These are phyloP conservation scores for Berberis vulgaris DNA, from an alignment of 164 flowering plant species.

Conservation along the genomic window DNA sequence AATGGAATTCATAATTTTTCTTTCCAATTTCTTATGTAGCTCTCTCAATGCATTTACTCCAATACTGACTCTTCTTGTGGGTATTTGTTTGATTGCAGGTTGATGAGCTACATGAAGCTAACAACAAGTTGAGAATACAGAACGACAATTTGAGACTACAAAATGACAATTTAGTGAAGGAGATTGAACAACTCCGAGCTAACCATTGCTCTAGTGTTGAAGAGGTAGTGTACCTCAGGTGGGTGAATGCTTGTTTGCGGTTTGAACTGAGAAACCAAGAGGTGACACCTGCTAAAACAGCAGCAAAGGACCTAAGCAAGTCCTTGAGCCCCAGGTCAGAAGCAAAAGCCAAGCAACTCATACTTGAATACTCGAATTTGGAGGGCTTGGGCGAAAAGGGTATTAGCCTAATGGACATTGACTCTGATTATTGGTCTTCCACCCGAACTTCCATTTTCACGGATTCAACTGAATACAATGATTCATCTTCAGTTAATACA, in stretches of 20 bases:
- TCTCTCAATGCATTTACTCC: no score
- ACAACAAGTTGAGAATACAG: not conserved
- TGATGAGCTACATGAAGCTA: conserved; percentile 29
- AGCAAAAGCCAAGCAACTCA: conserved; percentile 73
- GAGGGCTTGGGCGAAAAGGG: conserved; percentile 33
- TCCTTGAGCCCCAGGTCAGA: conserved; percentile 69
- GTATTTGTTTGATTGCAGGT: conserved; percentile 26
- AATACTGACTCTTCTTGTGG: no score
- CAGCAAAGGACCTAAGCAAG: conserved; percentile 76
- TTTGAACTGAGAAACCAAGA: conserved; percentile 65
- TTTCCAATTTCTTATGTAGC: no score
- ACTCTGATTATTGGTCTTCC: conserved; percentile 50
- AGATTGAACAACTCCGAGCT: conserved; percentile 56
- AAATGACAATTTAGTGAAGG: conserved; percentile 43
- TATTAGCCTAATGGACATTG: conserved; percentile 28
- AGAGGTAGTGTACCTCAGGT: conserved; percentile 80
- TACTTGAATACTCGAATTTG: conserved; percentile 64
- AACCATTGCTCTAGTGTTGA: conserved; percentile 68
- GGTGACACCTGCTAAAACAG: conserved; percentile 54
- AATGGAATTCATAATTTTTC: no score
- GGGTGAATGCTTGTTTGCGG: conserved; percentile 89
- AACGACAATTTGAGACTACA: conserved; percentile 24
- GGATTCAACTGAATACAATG: conserved; percentile 52
- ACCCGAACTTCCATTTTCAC: conserved; percentile 50
- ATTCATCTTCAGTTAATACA: conserved; percentile 25